phyloP scores from a whole-genome alignment of 2,329 filamentous ascomycete species.

The Fusarium sacchari region DNA sequence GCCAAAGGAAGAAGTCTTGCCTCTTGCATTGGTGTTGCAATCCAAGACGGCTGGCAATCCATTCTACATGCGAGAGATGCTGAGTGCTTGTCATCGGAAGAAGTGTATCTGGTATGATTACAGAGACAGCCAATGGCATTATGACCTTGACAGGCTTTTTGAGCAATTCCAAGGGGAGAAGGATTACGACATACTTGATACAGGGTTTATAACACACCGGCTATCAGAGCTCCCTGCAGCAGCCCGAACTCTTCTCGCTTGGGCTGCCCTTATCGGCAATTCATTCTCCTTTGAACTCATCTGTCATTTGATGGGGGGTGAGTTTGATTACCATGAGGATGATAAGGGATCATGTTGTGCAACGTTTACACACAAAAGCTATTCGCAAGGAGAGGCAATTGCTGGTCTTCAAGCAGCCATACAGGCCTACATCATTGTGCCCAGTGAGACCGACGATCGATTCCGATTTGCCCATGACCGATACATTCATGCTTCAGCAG shows the following conservation, averaged over 20 bases:
- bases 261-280: conserved; percentile 85
- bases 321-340: conserved; percentile 71
- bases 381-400: conserved; percentile 74
- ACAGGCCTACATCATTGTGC: conserved; percentile 81
- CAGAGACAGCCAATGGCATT: conserved; percentile 83
- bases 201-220: conserved; percentile 81
- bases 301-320: conserved; percentile 78
- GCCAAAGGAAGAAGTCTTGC: conserved; percentile 75
- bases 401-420: conserved; percentile 85
- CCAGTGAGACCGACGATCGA: conserved; percentile 84
- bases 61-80: conserved; percentile 91
- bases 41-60: conserved; percentile 90
- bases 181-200: conserved; percentile 82
- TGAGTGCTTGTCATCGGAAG: conserved; percentile 86
- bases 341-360: conserved; percentile 49
- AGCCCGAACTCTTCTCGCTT: conserved; percentile 82
- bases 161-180: conserved; percentile 83
- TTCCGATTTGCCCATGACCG: conserved; percentile 92
- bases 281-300: conserved; percentile 87
- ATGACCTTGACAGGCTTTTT: conserved; percentile 86
- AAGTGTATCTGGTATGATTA: conserved; percentile 94
- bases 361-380: conserved; percentile 45
- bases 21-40: conserved; percentile 84
- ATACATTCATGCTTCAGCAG: conserved; percentile 79
- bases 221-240: conserved; percentile 79